Evolutionary conservation across 306 rosid species (phyloP).

Genomic region (Quillaja saponaria): DNA sequence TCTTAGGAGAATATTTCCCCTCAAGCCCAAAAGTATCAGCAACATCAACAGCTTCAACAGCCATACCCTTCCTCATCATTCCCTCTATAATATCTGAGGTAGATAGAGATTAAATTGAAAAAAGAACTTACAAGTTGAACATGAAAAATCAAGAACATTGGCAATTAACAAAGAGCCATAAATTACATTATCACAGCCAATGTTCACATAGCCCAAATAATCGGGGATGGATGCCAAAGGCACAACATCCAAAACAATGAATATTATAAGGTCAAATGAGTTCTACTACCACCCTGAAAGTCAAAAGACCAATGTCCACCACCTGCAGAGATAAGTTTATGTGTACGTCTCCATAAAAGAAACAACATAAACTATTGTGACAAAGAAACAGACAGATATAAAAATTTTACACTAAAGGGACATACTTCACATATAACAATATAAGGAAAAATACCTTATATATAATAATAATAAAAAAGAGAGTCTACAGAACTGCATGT

Average conservation of each 20-base stretch:
- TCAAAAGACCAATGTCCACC: too few species aligned
- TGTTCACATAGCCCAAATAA: conserved; percentile 14
- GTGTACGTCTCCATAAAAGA: too few species aligned
- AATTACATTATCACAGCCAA: background rate
- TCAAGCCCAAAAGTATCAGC: conserved; percentile 60
- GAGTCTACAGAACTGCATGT: too few species aligned
- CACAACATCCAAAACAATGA: background rate
- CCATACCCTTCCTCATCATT: conserved; percentile 40
- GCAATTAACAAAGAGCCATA: background rate
- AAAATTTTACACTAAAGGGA: too few species aligned
- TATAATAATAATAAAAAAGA: too few species aligned
- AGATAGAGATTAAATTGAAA: conserved; percentile 18
- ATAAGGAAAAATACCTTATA: too few species aligned
- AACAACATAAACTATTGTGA: too few species aligned
- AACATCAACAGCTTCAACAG: conserved; percentile 54
- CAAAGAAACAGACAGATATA: too few species aligned
- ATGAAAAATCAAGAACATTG: conserved; percentile 17
- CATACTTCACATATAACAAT: too few species aligned
- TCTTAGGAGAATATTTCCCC: conserved; percentile 45
- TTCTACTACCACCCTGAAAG: too few species aligned
- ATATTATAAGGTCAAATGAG: background rate
- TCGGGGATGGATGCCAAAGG: conserved; percentile 10
- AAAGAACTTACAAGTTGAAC: conserved; percentile 4
- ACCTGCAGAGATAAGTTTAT: too few species aligned
- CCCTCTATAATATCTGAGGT: conserved; percentile 47